These are phyloP conservation scores for Echinosophora koreensis DNA, from an alignment of 306 rosid species.

Conservation along the genomic window DNA sequence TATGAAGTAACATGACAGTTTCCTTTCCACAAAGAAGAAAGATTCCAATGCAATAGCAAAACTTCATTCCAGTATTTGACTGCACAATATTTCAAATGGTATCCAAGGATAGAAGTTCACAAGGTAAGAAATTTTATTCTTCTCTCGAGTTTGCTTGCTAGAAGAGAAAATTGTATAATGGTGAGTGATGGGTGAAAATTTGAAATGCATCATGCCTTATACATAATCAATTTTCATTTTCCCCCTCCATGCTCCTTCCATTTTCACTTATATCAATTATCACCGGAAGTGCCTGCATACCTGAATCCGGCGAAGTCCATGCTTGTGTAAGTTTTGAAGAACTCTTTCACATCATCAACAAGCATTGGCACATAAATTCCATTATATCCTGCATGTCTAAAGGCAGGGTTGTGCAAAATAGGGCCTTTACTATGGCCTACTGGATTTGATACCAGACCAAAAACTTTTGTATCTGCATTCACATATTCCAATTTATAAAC, in stretches of 20 bases:
- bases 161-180: background rate
- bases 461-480: constrained; percentile 52
- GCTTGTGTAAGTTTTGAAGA: constrained; percentile 48
- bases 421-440: constrained; percentile 61
- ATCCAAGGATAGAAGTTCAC: background rate
- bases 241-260: background rate
- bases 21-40: background rate
- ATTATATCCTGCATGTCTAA: constrained; percentile 49
- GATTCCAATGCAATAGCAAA: background rate
- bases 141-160: background rate
- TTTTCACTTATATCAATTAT: background rate
- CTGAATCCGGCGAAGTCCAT: constrained; percentile 57
- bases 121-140: background rate
- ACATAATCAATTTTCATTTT: background rate
- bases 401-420: constrained; percentile 51
- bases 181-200: background rate
- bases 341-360: constrained; percentile 52
- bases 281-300: constrained; percentile 14
- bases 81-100: background rate
- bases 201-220: background rate
- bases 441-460: constrained; percentile 59
- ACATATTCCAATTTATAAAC: constrained; percentile 45
- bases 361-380: constrained; percentile 58
- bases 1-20: background rate
- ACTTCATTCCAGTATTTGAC: background rate